Conservation (phyloP, 345 rosid genomes). For the Arabis hirsuta region DNA sequence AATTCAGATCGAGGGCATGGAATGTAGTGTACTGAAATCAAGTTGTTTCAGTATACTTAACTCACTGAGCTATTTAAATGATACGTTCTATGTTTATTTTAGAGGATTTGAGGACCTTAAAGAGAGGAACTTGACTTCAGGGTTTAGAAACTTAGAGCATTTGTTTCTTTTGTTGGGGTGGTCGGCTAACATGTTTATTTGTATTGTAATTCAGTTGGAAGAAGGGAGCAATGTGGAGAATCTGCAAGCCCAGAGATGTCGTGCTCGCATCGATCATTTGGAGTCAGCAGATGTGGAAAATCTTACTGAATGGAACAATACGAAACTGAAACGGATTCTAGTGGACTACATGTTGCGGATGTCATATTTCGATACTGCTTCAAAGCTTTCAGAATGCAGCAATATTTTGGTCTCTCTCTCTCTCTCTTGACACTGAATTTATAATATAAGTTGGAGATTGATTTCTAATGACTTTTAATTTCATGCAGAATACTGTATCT, state of each 20-base stretch:
- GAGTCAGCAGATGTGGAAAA: constrained; percentile 79
- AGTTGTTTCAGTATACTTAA: constrained; percentile 3
- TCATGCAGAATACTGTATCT: constrained; percentile 7
- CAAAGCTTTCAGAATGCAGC: constrained; percentile 74
- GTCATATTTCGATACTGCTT: constrained; percentile 84
- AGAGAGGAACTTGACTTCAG: constrained; percentile 1
- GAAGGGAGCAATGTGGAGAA: constrained; percentile 80
- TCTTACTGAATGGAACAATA: constrained; percentile 73
- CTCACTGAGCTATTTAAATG: neutral
- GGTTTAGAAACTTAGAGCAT: neutral
- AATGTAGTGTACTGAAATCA: constrained; percentile 10
- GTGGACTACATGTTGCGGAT: constrained; percentile 94
- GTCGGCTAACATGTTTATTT: neutral
- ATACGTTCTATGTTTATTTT: neutral
- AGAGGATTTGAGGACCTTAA: neutral
- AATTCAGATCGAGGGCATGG: constrained; percentile 11
- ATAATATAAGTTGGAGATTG: neutral
- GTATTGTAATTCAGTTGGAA: constrained; percentile 62
- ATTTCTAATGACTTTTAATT: neutral
- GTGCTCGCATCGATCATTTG: constrained; percentile 87
- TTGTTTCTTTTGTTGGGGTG: neutral
- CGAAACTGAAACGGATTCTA: constrained; percentile 78
- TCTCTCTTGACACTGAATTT: constrained; percentile 24
- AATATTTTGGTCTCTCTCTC: constrained; percentile 61
- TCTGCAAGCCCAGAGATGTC: constrained; percentile 83